A percentile compares a stretch with the other conserved stretches of the same genome.
phyloP scores from a whole-genome alignment of 2,329 filamentous ascomycete species.

The Xylaria sp. region DNA sequence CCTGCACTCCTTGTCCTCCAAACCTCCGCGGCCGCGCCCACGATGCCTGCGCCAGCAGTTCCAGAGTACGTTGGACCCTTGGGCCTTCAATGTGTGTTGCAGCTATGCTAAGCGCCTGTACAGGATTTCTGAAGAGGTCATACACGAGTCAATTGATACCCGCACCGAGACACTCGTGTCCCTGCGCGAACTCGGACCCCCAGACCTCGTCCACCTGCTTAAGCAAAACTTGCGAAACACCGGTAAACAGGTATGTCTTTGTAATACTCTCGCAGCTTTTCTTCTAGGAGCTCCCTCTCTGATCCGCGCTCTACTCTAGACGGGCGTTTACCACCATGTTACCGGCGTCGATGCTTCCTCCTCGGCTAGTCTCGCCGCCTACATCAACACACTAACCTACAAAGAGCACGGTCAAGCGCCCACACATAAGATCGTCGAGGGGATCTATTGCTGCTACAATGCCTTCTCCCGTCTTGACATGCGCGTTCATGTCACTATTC shows the following conservation, averaged over 20 bases:
- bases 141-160: constrained; percentile 90
- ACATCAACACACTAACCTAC: constrained; percentile 97
- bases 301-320: constrained; percentile 59
- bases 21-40: constrained; percentile 20
- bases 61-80: constrained; percentile 45
- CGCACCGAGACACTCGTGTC: constrained; percentile 88
- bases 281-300: constrained; percentile 24
- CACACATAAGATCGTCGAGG: constrained; percentile 87
- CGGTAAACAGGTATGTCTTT: constrained; percentile 56
- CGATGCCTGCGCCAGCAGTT: constrained; percentile 50
- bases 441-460: constrained; percentile 99
- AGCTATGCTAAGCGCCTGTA: constrained; percentile 19
- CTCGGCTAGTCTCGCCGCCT: constrained; percentile 94
- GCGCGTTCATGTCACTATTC: constrained; percentile 97
- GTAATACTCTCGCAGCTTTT: constrained; percentile 42
- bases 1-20: constrained; percentile 29
- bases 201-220: constrained; percentile 93
- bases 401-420: constrained; percentile 81
- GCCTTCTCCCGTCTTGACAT: constrained; percentile 97
- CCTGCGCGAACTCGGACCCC: constrained; percentile 92
- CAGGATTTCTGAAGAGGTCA: constrained; percentile 92
- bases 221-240: constrained; percentile 73
- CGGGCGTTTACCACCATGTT: constrained; percentile 96
- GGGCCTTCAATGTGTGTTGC: constrained; percentile 4
- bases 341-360: constrained; percentile 97